Evolutionary conservation across 2,329 filamentous ascomycete genomes (phyloP), one percentile per base, ranked within the genome.

Genomic region (Ustulina deusta): DNA sequence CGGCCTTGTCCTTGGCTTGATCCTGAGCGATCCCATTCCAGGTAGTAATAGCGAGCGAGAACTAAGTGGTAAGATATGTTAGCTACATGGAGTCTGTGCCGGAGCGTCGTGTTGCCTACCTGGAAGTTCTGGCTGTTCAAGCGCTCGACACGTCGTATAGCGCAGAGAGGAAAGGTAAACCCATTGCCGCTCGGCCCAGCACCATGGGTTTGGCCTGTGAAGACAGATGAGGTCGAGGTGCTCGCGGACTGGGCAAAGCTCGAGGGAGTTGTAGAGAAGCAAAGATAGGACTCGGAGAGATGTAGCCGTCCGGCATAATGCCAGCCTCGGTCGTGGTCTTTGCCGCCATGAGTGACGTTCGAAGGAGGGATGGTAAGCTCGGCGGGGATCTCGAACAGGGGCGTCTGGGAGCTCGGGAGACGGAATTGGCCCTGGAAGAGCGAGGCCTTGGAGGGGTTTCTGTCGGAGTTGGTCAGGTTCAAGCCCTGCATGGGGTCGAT

Each of bases 341-440:
- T 90, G 74, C 93, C 92, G 68, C 91, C 90, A 56, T 90, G 88
- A 68, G 86, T 90, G 73, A 84, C 87, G 80, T 91, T 92, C 71
- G 89, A 88, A 69, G 88, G 90, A 63, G 91, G 90, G 66, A 99
- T 92, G 64, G 94, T 97, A 68, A 99, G 89, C 84, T 99, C 96
- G 77, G 96, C 94, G 69, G 92, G 94, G 82, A 99, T 97, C 84
- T 99, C 96, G 82, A 97, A 94, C 65, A 98, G 87, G 63, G 96
- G 96, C 70, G 92, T 94, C 82, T 99, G 95, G 44, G 93, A 91
- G 77, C 93, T 90, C 52, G 96, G 96, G 38, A 99, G 91, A 73
- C 96, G 93, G 84, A 99, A 99, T 82, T 99, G 96, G 80, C 92
- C 91, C 83, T 96, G 94, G 83, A 98, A 99, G 66, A 98, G 89